Evolutionary conservation across 2,329 filamentous ascomycete genomes (phyloP).

Genomic region (Scedosporium dehoogii): DNA sequence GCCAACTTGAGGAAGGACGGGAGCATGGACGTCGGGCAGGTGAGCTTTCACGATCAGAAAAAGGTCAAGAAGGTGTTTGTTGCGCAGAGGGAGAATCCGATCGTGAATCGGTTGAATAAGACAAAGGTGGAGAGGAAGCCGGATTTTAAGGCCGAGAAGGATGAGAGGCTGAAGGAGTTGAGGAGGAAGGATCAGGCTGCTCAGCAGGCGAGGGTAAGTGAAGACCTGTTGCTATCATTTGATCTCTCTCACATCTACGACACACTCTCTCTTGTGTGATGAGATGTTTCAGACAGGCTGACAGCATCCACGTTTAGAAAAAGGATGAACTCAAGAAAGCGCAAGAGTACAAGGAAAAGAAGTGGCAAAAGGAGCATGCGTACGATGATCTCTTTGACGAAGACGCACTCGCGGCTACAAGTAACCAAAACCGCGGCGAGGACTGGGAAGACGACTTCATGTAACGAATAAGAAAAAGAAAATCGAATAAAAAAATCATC

Average conservation of each 20-base stretch:
- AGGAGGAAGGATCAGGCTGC: conserved; percentile 60
- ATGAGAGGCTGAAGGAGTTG: conserved; percentile 62
- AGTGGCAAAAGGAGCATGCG: conserved; percentile 94
- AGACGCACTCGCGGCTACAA: conserved; percentile 65
- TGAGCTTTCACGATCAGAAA: conserved; percentile 84
- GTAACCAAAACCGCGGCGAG: conserved; percentile 74
- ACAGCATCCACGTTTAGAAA: conserved; percentile 35
- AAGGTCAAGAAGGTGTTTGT: conserved; percentile 79
- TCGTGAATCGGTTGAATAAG: conserved; percentile 97
- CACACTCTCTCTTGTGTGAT: no score
- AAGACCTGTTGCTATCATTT: not conserved
- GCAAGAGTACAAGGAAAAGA: conserved; percentile 78
- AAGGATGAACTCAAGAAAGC: conserved; percentile 66
- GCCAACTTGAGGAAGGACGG: conserved; percentile 92
- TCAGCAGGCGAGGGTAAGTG: conserved; percentile 49
- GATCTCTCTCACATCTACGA: not conserved
- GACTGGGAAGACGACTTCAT: conserved; percentile 90
- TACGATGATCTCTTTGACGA: conserved; percentile 89
- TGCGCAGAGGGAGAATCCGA: conserved; percentile 69
- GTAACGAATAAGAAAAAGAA: conserved; percentile 34
- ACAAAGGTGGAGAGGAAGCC: conserved; percentile 83
- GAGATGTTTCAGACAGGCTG: no score
- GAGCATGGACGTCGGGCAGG: conserved; percentile 90
- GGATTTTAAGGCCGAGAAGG: conserved; percentile 72
- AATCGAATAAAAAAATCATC: not conserved